Percentiles rank a stretch among this genome's conserved stretches.
These are phyloP conservation scores for Hypericum perforatum DNA, from an alignment of 345 rosid species.

Conservation along the genomic window DNA sequence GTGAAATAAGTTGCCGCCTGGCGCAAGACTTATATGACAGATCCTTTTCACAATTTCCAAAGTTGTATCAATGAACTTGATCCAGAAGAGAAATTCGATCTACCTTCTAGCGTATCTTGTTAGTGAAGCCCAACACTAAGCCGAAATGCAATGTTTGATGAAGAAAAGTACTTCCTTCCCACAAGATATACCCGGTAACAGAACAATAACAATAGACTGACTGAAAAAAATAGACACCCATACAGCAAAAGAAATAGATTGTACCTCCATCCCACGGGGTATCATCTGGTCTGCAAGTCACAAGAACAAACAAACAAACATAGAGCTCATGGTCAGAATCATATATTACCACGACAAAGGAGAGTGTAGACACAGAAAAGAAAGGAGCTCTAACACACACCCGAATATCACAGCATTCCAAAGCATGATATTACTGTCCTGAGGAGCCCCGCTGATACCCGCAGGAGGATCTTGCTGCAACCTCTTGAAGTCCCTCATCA, in stretches of 20 bases:
- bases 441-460: conserved; percentile 27
- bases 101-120: too few relatives aligned
- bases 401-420: conserved; percentile 33
- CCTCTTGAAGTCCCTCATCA: conserved; percentile 33
- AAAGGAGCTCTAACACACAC: conserved; percentile 1
- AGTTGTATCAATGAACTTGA: too few relatives aligned
- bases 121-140: too few relatives aligned
- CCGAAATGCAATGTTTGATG: too few relatives aligned
- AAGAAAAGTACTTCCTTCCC: too few relatives aligned
- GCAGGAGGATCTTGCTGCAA: conserved; percentile 33
- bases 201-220: too few relatives aligned
- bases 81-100: too few relatives aligned
- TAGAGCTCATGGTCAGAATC: conserved; percentile 9
- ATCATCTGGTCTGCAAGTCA: conserved; percentile 60
- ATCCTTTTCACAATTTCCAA: too few relatives aligned
- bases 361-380: not conserved
- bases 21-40: too few relatives aligned
- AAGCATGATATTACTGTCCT: conserved; percentile 23
- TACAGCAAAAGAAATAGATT: not conserved
- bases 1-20: too few relatives aligned
- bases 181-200: too few relatives aligned
- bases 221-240: too few relatives aligned
- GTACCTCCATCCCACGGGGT: conserved; percentile 86
- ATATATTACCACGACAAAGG: not conserved
- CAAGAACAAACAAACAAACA: conserved; percentile 18